Evolutionary conservation across 345 rosid species (phyloP).

Genomic region (Citrus trifoliata): DNA sequence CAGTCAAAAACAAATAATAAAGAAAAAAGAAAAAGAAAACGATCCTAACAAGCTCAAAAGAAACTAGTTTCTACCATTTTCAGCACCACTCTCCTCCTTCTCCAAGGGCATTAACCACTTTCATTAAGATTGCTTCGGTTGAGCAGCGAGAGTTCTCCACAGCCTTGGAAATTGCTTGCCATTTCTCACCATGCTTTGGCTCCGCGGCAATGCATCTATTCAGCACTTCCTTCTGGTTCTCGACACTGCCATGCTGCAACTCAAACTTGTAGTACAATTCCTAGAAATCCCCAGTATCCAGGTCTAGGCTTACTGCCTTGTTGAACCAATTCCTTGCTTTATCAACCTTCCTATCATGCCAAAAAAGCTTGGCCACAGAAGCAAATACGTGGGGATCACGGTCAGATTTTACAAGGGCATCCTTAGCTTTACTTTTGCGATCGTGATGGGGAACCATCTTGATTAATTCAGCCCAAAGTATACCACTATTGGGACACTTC

Average conservation of each 20-base stretch:
- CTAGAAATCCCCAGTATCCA: constrained; percentile 87
- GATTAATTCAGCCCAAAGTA: constrained; percentile 80
- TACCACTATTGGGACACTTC: constrained; percentile 86
- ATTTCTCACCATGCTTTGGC: constrained; percentile 84
- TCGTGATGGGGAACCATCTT: constrained; percentile 84
- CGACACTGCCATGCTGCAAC: constrained; percentile 79
- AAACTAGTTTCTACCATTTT: constrained; percentile 38
- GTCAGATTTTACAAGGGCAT: constrained; percentile 73
- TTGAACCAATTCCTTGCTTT: constrained; percentile 82
- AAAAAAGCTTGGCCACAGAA: constrained; percentile 83
- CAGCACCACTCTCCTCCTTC: constrained; percentile 70
- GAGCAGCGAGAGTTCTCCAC: constrained; percentile 87
- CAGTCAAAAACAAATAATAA: no score
- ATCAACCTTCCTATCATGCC: constrained; percentile 88
- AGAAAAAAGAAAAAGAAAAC: no score
- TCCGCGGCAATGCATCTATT: constrained; percentile 72
- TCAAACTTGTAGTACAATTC: constrained; percentile 82
- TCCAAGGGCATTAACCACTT: constrained; percentile 61
- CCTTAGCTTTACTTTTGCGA: constrained; percentile 57
- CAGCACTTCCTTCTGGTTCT: constrained; percentile 67
- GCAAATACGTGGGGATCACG: constrained; percentile 81
- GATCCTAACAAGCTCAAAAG: not conserved
- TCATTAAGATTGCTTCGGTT: constrained; percentile 76
- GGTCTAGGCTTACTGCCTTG: constrained; percentile 75
- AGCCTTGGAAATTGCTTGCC: constrained; percentile 82